Evolutionary conservation across 1,284 basidiomycete species (phyloP).

Genomic region (Microbotryum silenes-acaulis): DNA sequence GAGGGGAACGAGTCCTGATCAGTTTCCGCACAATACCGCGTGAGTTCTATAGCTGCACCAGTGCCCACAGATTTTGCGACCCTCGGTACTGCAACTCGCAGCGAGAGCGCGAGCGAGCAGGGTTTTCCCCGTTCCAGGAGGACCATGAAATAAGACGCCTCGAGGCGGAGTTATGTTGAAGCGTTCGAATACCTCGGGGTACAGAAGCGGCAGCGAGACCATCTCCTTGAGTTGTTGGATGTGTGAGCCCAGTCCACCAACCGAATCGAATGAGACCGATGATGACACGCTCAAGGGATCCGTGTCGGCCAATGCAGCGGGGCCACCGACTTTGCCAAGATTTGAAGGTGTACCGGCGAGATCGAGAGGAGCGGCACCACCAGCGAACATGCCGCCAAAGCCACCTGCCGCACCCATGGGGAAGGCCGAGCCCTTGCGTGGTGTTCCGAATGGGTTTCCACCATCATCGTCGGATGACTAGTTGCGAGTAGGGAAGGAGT

Average conservation of each 20-base stretch:
- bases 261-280: constrained; percentile 90
- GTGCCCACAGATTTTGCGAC: constrained; percentile 74
- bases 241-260: constrained; percentile 94
- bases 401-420: constrained; percentile 32
- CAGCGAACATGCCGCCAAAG: constrained; percentile 32
- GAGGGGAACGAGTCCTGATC: not conserved
- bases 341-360: constrained; percentile 46
- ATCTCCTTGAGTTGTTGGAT: constrained; percentile 98
- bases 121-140: constrained; percentile 91
- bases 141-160: constrained; percentile 94
- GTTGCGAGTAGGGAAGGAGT: not conserved
- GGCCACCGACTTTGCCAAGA: constrained; percentile 69
- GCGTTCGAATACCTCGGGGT: constrained; percentile 94
- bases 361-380: constrained; percentile 33
- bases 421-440: constrained; percentile 30
- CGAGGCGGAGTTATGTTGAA: constrained; percentile 93
- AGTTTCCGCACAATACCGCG: not conserved
- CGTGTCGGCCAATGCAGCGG: constrained; percentile 79
- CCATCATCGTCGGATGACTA: constrained; percentile 32
- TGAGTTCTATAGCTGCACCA: not conserved
- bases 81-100: constrained; percentile 81
- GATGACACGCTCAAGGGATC: constrained; percentile 92
- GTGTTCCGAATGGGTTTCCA: constrained; percentile 18
- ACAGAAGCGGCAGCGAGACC: constrained; percentile 90
- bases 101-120: constrained; percentile 88